These are phyloP conservation scores for Leccinum aurantiacum DNA, from an alignment of 768 basidiomycete genomes.

Conservation along the genomic window DNA sequence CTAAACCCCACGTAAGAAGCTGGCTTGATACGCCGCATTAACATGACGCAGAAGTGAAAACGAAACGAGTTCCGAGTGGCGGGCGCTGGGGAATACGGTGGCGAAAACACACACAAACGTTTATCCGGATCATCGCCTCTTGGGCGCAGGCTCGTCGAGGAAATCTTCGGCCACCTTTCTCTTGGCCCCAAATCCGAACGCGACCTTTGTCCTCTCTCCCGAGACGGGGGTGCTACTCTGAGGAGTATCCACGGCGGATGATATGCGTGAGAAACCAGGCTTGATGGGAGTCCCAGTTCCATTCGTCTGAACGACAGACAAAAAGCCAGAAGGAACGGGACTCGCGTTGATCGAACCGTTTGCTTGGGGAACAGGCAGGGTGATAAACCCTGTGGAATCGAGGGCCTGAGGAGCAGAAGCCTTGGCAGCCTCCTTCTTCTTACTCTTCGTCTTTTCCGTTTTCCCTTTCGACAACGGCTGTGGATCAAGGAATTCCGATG, in stretches of 20 bases:
- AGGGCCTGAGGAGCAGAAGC: conserved; percentile 41
- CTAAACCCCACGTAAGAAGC: background rate
- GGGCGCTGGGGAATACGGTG: background rate
- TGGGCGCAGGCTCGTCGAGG: conserved; percentile 64
- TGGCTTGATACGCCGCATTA: background rate
- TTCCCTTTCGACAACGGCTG: conserved; percentile 83
- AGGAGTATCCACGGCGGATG: conserved; percentile 46
- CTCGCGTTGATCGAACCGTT: conserved; percentile 43
- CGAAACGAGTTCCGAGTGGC: background rate
- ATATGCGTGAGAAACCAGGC: conserved; percentile 78
- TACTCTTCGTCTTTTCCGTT: conserved; percentile 78
- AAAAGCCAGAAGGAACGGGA: conserved; percentile 43
- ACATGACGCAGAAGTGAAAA: background rate
- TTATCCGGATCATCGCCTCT: conserved; percentile 40
- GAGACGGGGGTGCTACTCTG: conserved; percentile 53
- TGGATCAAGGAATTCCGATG: conserved; percentile 73
- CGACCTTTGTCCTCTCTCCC: conserved; percentile 69
- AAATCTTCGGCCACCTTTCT: conserved; percentile 76
- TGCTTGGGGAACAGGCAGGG: conserved; percentile 58
- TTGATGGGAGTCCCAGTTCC: conserved; percentile 56
- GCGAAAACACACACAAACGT: background rate
- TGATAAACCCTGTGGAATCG: conserved; percentile 62
- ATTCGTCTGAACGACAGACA: conserved; percentile 26
- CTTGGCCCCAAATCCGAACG: conserved; percentile 76
- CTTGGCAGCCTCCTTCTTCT: conserved; percentile 68